Conservation (phyloP, 2,329 filamentous ascomycete species). For the Macrophomina pseudophaseolina region DNA sequence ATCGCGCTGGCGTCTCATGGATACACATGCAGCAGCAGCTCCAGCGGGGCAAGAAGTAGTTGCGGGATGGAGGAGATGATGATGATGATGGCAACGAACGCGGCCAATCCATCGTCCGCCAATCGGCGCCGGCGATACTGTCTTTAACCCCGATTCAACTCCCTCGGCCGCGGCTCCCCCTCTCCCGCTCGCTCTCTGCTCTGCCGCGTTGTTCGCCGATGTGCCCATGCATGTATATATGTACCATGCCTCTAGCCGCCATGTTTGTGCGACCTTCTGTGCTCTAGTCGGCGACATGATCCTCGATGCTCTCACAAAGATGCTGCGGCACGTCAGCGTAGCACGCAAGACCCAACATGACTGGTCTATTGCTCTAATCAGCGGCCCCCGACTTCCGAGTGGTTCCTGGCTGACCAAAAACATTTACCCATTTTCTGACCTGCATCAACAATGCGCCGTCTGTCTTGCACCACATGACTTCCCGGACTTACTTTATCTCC, state of each 20-base stretch:
- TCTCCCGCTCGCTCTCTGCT: not conserved
- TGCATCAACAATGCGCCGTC: not conserved
- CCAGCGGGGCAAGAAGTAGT: not conserved
- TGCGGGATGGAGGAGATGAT: not conserved
- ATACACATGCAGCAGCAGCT: not conserved
- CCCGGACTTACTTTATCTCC: conserved; percentile 6
- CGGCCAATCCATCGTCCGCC: conserved; percentile 2
- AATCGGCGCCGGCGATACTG: conserved; percentile 19
- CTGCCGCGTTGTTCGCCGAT: not conserved
- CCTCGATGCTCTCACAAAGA: not conserved
- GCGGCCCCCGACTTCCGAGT: not conserved
- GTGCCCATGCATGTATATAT: not conserved
- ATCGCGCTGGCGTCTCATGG: not conserved
- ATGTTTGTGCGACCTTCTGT: too few relatives aligned
- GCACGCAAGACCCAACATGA: not conserved
- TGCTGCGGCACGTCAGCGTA: not conserved
- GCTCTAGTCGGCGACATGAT: too few relatives aligned
- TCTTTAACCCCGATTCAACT: conserved; percentile 7
- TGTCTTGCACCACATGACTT: not conserved
- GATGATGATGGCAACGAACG: conserved; percentile 20
- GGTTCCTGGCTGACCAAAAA: not conserved
- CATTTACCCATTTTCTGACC: not conserved
- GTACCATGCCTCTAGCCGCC: too few relatives aligned
- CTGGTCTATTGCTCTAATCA: not conserved
- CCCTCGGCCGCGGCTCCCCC: not conserved